These are phyloP conservation scores for Tulasnella sp. DNA, from an alignment of 768 basidiomycete genomes.

Conservation along the genomic window DNA sequence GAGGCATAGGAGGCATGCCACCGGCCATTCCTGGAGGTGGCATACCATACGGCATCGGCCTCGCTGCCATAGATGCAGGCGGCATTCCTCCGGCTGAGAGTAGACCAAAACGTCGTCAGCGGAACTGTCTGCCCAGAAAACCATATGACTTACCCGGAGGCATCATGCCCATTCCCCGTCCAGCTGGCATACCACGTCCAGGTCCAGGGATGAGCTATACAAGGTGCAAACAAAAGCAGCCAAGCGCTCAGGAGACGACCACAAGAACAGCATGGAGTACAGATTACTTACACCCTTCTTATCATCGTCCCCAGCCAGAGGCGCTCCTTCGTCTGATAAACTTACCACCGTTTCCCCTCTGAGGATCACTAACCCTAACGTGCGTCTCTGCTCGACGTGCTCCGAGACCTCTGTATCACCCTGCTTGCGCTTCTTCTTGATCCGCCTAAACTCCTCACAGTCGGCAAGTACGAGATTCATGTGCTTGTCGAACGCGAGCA, in stretches of 20 bases:
- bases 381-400: constrained; percentile 82
- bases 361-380: constrained; percentile 92
- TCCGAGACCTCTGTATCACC: constrained; percentile 32
- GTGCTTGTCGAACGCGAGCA: constrained; percentile 99
- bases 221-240: too few relatives aligned
- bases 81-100: neutral
- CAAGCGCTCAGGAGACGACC: too few relatives aligned
- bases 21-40: constrained; percentile 16
- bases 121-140: too few relatives aligned
- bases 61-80: too few relatives aligned
- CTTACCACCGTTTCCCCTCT: constrained; percentile 96
- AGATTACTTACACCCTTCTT: constrained; percentile 63
- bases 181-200: constrained; percentile 91
- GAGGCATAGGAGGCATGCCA: constrained; percentile 15
- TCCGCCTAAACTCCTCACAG: constrained; percentile 93
- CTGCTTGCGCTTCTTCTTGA: constrained; percentile 90
- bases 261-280: too few relatives aligned
- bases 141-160: constrained; percentile 32
- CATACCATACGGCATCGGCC: too few relatives aligned
- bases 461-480: constrained; percentile 99
- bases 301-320: constrained; percentile 82
- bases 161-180: constrained; percentile 77
- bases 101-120: too few relatives aligned
- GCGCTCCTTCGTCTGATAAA: constrained; percentile 89
- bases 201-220: constrained; percentile 79